Evolutionary conservation across 129 eudicot species (phyloP), one percentile per base, ranked within the genome.

Genomic region (Centella asiatica): DNA sequence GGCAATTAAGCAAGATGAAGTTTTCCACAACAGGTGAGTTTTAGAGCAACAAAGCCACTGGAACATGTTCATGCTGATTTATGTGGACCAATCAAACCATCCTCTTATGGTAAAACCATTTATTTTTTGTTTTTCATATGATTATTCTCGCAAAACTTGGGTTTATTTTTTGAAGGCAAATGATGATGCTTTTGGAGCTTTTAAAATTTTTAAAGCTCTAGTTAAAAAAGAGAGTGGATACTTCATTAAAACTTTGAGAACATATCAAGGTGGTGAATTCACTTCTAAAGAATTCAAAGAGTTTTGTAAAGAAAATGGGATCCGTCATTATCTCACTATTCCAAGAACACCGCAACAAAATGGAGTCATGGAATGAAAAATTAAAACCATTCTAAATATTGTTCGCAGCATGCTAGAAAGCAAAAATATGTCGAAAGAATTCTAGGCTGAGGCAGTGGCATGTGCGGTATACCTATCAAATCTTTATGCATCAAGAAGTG

Each of bases 1-100:
- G n/a, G n/a, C n/a, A n/a, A n/a, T n/a, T n/a, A n/a, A n/a, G n/a
- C n/a, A n/a, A n/a, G n/a, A n/a, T n/a, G n/a, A n/a, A n/a, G n/a
- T n/a, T n/a, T n/a, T n/a, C 53, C 53, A 47, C 14, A 18, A 14
- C 14, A 47, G 39, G 39, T 9, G 39, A 34, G 5, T 34, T 34
- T 34, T 34, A 47, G 53, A 47, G 53, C 53, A 47, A 47, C 53
- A 47, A 47, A 47, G 53, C 53, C 53, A 47, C 0, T 47, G 19
- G 20, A 47, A 47, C 53, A 14, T 47, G 53, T 47, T 47, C 53
- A 47, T 47, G 53, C 53, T 18, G 53, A 47, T 47, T 5, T 47
- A 18, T 47, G 1, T 20, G n/a, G 6, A 20, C 53, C 53, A 47
- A 47, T 47, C 53, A 47, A 17, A 47, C 53, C 23, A 47, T 17